Evolutionary conservation across 148 eudicot species (phyloP), one percentile per base, ranked within the genome.

Genomic region (Rhododendron vialii): DNA sequence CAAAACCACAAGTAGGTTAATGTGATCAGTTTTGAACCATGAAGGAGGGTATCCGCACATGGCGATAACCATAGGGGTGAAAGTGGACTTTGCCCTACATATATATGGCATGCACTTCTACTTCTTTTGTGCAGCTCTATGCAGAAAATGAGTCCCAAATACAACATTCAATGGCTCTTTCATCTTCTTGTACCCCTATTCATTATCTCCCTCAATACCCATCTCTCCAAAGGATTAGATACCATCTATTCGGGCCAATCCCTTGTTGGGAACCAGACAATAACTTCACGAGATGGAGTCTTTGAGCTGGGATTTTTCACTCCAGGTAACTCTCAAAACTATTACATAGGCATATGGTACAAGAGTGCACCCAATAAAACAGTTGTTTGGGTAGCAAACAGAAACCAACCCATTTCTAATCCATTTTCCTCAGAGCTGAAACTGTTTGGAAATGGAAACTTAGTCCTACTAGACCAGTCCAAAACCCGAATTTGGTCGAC

Each of bases 401-500:
- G 57, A 79, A 45, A 79, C 30, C 82, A 45, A 38, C 57, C 82
- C 82, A 79, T 24, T 45, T 79, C 51, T 18, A 22, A 24, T 43
- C 81, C 81, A 43, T 45, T 8, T 45, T 78, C 17, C 8, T 78
- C 81, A 38, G 81, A 78, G 81, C 51, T 78, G 26, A 78, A 78
- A 78, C 28, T 78, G 2, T 47, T 79, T 12, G 82, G 12, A 79
- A 45, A 24, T 79, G 82, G 82, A n/a, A 79, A 79, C 2, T 78
- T 79, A 47, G 82, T 79, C 82, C 82, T 79, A 0, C 1, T 24
- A 24, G 53, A 79, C 17, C 82, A 43, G 33, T 79, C 82, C 82
- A 45, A 22, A 79, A 79, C 82, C 45, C 7, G 14, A 79, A 41
- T 79, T 79, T 79, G 82, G 82, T 79, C 57, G 3, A 79, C 82